Base-by-base conservation (phyloP, 2,329 filamentous ascomycete species). In the Fusarium chaquense region DNA sequence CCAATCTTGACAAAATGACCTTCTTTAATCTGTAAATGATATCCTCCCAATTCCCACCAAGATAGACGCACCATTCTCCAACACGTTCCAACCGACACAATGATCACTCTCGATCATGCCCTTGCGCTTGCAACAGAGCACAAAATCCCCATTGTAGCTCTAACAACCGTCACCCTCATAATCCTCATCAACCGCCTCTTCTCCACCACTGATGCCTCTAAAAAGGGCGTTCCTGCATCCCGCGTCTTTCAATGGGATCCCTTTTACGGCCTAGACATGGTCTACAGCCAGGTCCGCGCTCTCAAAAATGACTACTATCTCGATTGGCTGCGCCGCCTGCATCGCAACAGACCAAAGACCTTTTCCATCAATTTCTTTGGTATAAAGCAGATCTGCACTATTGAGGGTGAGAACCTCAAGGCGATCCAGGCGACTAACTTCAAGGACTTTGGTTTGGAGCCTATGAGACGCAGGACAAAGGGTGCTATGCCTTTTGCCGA, bases 251-350 rank as follows among this genome's bases (percentile, higher is more conserved):
- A 59, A 45, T 55, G 40, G 56, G 56, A 59, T 24, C 56, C 56
- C 13, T 59, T 59, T 16, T 59, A 55, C 7, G 56, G 56, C 2
- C 6, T 59, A 13, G 56, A 59, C 7, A 52, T 52, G 32, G 52
- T 59, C 15, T 32, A 55, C 26, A 18, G 40, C 18, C 52, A 55
- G 13, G 11, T 59, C 6, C 32, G 44, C 12, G 56, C 56, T 16
- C 24, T 59, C 28, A 59, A 59, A 41, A 59, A 59, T 22, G 52
- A 59, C 13, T 52, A 52, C n/a, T 59, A 59, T 26, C 49, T 59
- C 1, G 49, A 52, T 6, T 59, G 56, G 56, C 56, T 59, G 2
- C 49, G 52, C 5, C 52, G 56, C 7, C 33, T 59, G 1, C 56
- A 59, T 9, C 32, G 13, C 5, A 59, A 55, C 32, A 59, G 52